Base-by-base conservation (phyloP, 129 eudicot genomes). In the Solidago caesia region DNA sequence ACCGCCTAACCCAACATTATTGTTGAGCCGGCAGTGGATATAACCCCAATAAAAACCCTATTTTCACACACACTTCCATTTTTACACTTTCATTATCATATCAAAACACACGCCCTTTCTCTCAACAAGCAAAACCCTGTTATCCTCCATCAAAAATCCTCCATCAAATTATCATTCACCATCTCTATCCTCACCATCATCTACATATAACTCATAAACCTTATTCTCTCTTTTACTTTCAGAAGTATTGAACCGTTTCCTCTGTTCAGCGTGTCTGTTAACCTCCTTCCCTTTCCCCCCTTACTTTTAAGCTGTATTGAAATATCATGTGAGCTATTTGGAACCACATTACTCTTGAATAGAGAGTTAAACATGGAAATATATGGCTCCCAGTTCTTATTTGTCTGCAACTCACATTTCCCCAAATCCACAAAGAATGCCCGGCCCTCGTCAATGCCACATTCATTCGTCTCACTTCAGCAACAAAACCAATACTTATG, bases 391-490 rank as follows among this genome's bases (percentile, higher is more conserved):
- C 97, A 95, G 81, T 83, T 89, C 69, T 75, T 77, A 71, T 95
- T 89, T 44, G 82, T 86, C 82, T 75, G 82, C 82, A 91, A 85
- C 84, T 89, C 78, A 87, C 85, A 59, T 95, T 87, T 25, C 99
- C 99, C 78, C 91, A 82, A 73, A 95, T 81, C 99, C 99, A 95
- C 39, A 95, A 74, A 16, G 99, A 95, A 55, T 78, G 84, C 56
- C 79, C 87, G 16, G 99, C 97, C 85, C 99, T 89, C 2, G 96
- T 95, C 77, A 95, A 77, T 68, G 99, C 92, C 81, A 95, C 99
- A 84, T 95, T 95, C 99, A 95, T 95, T 82, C 99, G 89, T 76
- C 99, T 87, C 48, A 89, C 96, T 84, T 95, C 99, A 62, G 99
- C 91, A 73, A 95, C 99, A 77, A 95, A 95, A 60, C 99, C 99